A percentile compares a stretch with the other conserved stretches of the same genome.
Evolutionary conservation across 345 rosid genomes (phyloP).

Genomic region (Isatis tinctoria): DNA sequence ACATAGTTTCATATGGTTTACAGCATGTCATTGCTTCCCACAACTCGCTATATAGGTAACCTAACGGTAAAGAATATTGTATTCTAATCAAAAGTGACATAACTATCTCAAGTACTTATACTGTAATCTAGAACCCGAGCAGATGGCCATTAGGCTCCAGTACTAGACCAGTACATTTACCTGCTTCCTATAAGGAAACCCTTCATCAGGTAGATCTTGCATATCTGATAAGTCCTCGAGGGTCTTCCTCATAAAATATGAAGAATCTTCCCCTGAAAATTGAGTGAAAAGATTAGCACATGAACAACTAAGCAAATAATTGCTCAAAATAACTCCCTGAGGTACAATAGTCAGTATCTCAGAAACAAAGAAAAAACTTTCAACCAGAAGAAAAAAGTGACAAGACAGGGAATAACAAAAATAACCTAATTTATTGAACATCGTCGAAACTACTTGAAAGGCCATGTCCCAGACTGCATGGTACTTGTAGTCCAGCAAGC

Average conservation of each 20-base stretch:
- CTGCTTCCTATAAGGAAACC: slow-evolving; percentile 82
- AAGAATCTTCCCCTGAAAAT: slow-evolving; percentile 56
- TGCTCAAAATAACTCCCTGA: not conserved
- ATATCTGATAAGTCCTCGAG: slow-evolving; percentile 76
- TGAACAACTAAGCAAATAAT: not conserved
- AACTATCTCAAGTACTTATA: not conserved
- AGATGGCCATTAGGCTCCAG: not conserved
- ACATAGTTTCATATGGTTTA: not conserved
- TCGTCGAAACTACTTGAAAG: slow-evolving; percentile 69
- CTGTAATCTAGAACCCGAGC: not conserved
- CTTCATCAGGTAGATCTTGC: slow-evolving; percentile 83
- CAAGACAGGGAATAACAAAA: not conserved
- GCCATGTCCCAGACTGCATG: slow-evolving; percentile 79
- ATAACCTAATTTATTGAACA: slow-evolving; percentile 86
- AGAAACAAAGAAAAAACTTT: not conserved
- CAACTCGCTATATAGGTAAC: not conserved
- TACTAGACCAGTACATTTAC: slow-evolving; percentile 30
- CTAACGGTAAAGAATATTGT: not conserved
- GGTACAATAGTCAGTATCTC: not conserved
- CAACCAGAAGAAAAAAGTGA: not conserved
- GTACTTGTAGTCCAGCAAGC: slow-evolving; percentile 79
- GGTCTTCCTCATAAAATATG: slow-evolving; percentile 75
- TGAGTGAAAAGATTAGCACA: slow-evolving; percentile 1
- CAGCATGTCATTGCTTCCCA: not conserved
- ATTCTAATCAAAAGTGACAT: slow-evolving; percentile 1